These are phyloP conservation scores for Zarea fungicola DNA, from an alignment of 2,329 filamentous ascomycete species.

Conservation along the genomic window DNA sequence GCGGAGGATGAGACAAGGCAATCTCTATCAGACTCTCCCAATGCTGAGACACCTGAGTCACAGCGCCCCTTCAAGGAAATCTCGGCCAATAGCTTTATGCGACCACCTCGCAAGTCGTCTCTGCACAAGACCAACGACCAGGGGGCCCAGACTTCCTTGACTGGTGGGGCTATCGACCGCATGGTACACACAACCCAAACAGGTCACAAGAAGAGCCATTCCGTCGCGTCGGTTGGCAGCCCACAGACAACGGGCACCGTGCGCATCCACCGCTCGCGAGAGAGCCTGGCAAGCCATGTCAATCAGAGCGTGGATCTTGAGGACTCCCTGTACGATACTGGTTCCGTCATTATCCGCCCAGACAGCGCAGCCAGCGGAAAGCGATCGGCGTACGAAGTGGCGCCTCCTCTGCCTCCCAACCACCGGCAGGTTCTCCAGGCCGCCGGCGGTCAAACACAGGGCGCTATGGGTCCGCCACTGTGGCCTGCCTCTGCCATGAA, in stretches of 20 bases:
- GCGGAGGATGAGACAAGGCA: conserved; percentile 62
- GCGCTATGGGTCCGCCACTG: conserved; percentile 75
- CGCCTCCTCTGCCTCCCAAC: conserved; percentile 74
- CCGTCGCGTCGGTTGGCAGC: conserved; percentile 29
- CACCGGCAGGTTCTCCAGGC: conserved; percentile 82
- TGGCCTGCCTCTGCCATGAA: conserved; percentile 70
- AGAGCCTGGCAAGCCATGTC: conserved; percentile 42
- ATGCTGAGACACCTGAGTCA: conserved; percentile 47
- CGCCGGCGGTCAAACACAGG: conserved; percentile 43
- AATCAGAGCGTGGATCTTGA: conserved; percentile 34
- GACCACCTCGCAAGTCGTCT: conserved; percentile 33
- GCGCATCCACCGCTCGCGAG: conserved; percentile 42
- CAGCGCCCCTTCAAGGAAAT: conserved; percentile 57
- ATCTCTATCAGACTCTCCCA: conserved; percentile 36
- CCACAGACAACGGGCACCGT: conserved; percentile 37
- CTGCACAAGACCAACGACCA: conserved; percentile 55
- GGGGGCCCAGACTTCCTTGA: conserved; percentile 76
- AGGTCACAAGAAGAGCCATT: conserved; percentile 32
- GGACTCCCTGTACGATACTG: conserved; percentile 32
- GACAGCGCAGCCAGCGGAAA: conserved; percentile 65
- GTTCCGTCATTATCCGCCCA: conserved; percentile 47
- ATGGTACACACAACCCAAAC: conserved; percentile 50
- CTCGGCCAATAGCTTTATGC: conserved; percentile 49
- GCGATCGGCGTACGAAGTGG: conserved; percentile 34
- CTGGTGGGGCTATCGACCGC: conserved; percentile 74